phyloP scores from a whole-genome alignment of 345 rosid genomes.

The Balakata baccata region DNA sequence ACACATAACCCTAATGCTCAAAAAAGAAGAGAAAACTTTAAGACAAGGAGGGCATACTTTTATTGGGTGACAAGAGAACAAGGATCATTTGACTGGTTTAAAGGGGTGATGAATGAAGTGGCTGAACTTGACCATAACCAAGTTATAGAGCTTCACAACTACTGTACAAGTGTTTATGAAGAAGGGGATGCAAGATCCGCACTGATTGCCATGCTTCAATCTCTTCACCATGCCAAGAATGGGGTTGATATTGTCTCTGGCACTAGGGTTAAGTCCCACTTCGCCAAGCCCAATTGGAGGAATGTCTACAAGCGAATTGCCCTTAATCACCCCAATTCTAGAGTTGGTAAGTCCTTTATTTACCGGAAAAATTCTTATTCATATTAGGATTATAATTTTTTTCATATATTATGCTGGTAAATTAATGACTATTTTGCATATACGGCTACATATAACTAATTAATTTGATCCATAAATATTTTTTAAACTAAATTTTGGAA shows the following conservation, averaged over 20 bases:
- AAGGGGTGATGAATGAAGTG: slow-evolving; percentile 74
- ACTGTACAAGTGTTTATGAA: slow-evolving; percentile 80
- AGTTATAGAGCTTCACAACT: slow-evolving; percentile 69
- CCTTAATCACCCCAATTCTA: slow-evolving; percentile 48
- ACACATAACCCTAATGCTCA: slow-evolving; percentile 31
- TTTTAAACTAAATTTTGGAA: no score
- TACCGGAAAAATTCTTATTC: no score
- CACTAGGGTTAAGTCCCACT: slow-evolving; percentile 72
- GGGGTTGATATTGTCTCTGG: slow-evolving; percentile 79
- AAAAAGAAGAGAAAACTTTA: slow-evolving; percentile 48
- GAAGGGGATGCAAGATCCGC: slow-evolving; percentile 87
- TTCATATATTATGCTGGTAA: no score
- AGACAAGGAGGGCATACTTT: slow-evolving; percentile 72
- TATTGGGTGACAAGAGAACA: slow-evolving; percentile 88
- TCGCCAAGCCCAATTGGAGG: slow-evolving; percentile 78
- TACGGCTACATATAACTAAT: no score
- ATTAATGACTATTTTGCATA: no score
- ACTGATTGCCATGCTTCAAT: slow-evolving; percentile 74
- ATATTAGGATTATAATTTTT: no score
- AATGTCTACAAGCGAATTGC: slow-evolving; percentile 65
- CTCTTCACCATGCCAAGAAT: slow-evolving; percentile 65
- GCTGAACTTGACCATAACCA: slow-evolving; percentile 60
- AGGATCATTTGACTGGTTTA: slow-evolving; percentile 84
- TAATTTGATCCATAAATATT: no score
- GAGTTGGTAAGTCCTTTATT: slow-evolving; percentile 53